Evolutionary conservation across 768 basidiomycete species (phyloP), one percentile per base, ranked within the genome.

Genomic region (Tremella yokohamensis): DNA sequence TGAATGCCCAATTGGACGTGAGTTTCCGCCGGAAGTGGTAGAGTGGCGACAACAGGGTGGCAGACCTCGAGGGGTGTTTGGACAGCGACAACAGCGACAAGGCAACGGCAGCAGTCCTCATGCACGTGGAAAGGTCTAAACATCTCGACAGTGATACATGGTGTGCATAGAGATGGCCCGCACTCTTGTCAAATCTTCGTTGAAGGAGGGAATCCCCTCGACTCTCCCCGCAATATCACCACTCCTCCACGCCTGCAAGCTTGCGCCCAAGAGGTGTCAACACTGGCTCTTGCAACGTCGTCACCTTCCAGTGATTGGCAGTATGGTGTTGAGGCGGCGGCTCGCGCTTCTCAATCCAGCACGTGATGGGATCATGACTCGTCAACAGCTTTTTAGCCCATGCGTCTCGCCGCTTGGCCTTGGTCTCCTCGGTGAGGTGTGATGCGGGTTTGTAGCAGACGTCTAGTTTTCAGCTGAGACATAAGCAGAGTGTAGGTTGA

Each of bases 401-500:
- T 18, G 60, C 60, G 39, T 52, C 58, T 45, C 38, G 64, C 26
- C 57, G 61, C 57, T 29, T 53, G 47, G 58, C 58, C 12, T 48
- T 29, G 29, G 48, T 58, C 29, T 66, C 65, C 7, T 59, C 58
- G 1, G 60, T 54, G 16, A 57, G 49, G 15, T 56, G 49, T 2
- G 52, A 47, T 2, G 58, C 62, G 7, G 68, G 68, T 34, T 61
- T 64, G 53, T 66, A 69, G 49, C 68, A 69, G 34, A 61, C 61
- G 29, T 69, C 62, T 64, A 37, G 3, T 3, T 4, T 34, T 34
- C 29, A 34, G 29, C 29, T 34, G n/a, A n/a, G n/a, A n/a, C n/a
- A n/a, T n/a, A n/a, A 29, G 40, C 20, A 42, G n/a, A 58, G 48
- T 18, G 15, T 15, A 11, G 18, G 2, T 8, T 26, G 16, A 69